phyloP scores from a whole-genome alignment of 148 eudicot genomes.

The Chenopodium quinoa region DNA sequence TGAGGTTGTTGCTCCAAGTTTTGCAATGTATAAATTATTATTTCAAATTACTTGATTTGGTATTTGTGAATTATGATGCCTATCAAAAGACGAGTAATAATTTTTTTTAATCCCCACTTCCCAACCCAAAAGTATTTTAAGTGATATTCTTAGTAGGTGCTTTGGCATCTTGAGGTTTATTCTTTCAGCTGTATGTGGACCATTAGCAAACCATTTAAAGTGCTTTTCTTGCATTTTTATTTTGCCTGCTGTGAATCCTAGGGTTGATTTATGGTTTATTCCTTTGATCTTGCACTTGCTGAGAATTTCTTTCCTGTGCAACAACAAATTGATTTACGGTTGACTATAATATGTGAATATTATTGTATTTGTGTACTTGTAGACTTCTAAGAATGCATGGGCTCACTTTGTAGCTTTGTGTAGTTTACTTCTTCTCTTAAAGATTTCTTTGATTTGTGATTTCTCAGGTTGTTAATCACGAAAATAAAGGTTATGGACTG shows the following conservation, averaged over 20 bases:
- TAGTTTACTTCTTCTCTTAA: background rate
- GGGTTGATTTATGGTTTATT: background rate
- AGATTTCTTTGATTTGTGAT: background rate
- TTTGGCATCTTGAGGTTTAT: background rate
- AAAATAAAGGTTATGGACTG: conserved; percentile 71
- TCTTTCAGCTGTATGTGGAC: background rate
- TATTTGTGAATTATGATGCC: background rate
- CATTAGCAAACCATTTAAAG: background rate
- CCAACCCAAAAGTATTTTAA: background rate
- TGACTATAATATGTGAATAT: background rate
- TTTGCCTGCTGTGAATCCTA: background rate
- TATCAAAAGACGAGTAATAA: background rate
- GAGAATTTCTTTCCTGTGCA: background rate
- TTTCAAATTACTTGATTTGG: background rate
- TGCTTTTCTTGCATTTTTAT: background rate
- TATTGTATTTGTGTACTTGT: background rate
- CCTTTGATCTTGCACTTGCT: background rate
- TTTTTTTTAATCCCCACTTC: no score
- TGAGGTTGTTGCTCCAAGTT: background rate
- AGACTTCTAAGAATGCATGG: background rate
- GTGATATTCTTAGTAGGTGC: background rate
- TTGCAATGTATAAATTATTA: background rate
- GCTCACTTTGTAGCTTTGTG: background rate
- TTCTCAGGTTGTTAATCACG: conserved; percentile 58
- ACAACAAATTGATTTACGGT: background rate